phyloP scores from a whole-genome alignment of 1,139 yeast genomes.

The Suhomyces atakaporum region DNA sequence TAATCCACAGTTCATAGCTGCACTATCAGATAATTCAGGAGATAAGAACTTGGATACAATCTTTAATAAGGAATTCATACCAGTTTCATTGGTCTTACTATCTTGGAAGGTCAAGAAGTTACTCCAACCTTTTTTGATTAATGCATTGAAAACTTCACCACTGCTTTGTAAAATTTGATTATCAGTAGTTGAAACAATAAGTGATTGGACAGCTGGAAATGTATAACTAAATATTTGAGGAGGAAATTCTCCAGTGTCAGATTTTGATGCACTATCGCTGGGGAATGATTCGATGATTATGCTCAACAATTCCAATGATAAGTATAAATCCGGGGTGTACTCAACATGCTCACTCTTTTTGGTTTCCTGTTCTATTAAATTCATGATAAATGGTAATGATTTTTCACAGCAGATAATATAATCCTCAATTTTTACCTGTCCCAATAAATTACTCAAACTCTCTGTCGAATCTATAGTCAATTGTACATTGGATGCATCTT shows the following conservation, averaged over 20 bases:
- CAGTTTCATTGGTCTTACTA: slow-evolving; percentile 44
- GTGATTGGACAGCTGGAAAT: slow-evolving; percentile 52
- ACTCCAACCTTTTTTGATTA: slow-evolving; percentile 55
- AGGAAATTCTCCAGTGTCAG: slow-evolving; percentile 38
- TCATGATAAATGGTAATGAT: slow-evolving; percentile 54
- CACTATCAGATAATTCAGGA: slow-evolving; percentile 73
- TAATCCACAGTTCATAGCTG: slow-evolving; percentile 74
- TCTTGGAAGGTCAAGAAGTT: slow-evolving; percentile 44
- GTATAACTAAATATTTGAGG: slow-evolving; percentile 48
- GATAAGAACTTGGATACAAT: slow-evolving; percentile 72
- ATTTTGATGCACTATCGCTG: slow-evolving; percentile 19
- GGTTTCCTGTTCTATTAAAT: slow-evolving; percentile 31
- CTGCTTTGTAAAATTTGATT: slow-evolving; percentile 79
- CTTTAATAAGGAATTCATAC: slow-evolving; percentile 55
- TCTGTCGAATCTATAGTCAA: slow-evolving; percentile 64
- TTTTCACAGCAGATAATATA: slow-evolving; percentile 52
- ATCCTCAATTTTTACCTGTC: slow-evolving; percentile 43
- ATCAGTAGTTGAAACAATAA: slow-evolving; percentile 63
- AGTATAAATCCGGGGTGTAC: slow-evolving; percentile 60
- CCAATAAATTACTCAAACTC: slow-evolving; percentile 59
- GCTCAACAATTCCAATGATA: slow-evolving; percentile 68
- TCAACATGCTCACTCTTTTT: slow-evolving; percentile 26
- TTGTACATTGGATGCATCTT: slow-evolving; percentile 76
- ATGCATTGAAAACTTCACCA: slow-evolving; percentile 69
- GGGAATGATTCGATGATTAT: slow-evolving; percentile 52